Conservation (phyloP, 2,329 filamentous ascomycete genomes). For the Alternaria brassicae region DNA sequence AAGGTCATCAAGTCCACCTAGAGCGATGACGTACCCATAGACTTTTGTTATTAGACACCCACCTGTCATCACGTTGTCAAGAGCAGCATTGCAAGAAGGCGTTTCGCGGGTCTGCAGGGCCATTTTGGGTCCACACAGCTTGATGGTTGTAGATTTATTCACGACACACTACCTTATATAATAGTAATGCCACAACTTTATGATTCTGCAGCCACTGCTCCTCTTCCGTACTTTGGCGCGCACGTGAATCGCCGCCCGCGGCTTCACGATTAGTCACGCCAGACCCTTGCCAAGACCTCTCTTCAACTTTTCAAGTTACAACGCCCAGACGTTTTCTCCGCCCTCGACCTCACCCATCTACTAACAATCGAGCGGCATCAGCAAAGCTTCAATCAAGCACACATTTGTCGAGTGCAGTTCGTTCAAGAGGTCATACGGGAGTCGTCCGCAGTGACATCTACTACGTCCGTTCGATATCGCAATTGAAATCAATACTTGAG, state of each 20-base stretch:
- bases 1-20: conserved; percentile 58
- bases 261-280: neutral
- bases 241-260: neutral
- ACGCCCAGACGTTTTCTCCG: conserved; percentile 6
- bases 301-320: conserved; percentile 12
- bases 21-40: neutral
- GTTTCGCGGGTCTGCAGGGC: conserved; percentile 10
- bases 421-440: conserved; percentile 21
- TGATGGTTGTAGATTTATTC: neutral
- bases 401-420: conserved; percentile 19
- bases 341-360: conserved; percentile 17
- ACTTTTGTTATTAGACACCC: conserved; percentile 3
- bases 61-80: conserved; percentile 6
- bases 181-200: conserved; percentile 19
- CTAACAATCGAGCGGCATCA: conserved; percentile 20
- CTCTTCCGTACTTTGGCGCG: neutral
- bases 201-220: neutral
- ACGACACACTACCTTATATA: conserved; percentile 7
- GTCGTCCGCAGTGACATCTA: conserved; percentile 22
- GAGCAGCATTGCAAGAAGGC: conserved; percentile 13
- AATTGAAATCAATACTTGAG: conserved; percentile 32
- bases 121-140: conserved; percentile 6
- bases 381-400: conserved; percentile 24
- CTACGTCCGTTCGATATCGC: conserved; percentile 24
- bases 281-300: conserved; percentile 14